Evolutionary conservation across 192 early-diverging fungal species (phyloP), one percentile per base, ranked within the genome.

Genomic region (Anaeromyces robustus): DNA sequence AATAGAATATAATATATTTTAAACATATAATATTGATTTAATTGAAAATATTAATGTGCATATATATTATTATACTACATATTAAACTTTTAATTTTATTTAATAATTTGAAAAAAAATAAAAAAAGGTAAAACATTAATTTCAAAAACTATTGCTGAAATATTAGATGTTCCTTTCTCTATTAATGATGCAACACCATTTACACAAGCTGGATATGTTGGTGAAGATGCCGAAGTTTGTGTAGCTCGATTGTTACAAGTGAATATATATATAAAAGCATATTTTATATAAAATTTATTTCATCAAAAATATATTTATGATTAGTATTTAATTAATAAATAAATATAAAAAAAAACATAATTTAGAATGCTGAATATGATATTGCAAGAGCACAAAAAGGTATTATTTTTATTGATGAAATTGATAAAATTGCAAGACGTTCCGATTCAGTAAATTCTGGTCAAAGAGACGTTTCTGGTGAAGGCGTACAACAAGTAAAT

Each of bases 321-420:
- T n/a, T n/a, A n/a, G n/a, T n/a, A n/a, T n/a, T n/a, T n/a, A n/a
- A n/a, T n/a, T n/a, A n/a, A n/a, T n/a, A n/a, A n/a, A n/a, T n/a
- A n/a, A n/a, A n/a, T n/a, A n/a, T n/a, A n/a, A n/a, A n/a, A n/a
- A n/a, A n/a, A n/a, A n/a, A n/a, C n/a, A n/a, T n/a, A n/a, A n/a
- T n/a, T n/a, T 83, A 90, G 89, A 93, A 90, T 83, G 93, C 94
- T 78, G 94, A 96, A 80, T 96, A 94, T 80, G 92, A 96, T 79
- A 93, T 96, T 52, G 89, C 90, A 34, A 90, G 90, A 29, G 95
- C 95, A 12, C 93, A 96, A 82, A 89, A 90, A 18, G 95, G 95
- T 0, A 94, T 96, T 78, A 91, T 96, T 28, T 96, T 95, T 87
- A 95, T 96, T 80, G 95, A 96, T 81, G 95, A 96, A 83, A 94